phyloP scores from a whole-genome alignment of 75 land plant genomes.

The Isoetes taiwanensis region DNA sequence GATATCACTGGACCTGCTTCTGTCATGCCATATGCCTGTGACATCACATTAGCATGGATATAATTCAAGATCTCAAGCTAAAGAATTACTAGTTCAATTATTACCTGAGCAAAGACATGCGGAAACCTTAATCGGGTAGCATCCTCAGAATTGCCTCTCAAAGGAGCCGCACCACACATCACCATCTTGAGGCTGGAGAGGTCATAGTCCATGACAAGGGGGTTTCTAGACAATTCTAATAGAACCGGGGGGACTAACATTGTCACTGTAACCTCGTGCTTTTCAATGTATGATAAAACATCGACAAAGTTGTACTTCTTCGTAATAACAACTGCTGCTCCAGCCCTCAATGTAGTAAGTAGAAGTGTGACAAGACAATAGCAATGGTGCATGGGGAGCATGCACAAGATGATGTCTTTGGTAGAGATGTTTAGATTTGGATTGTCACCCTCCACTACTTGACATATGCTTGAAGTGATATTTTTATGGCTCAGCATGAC shows the following conservation, averaged over 20 bases:
- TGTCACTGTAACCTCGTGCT: neutral
- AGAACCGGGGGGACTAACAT: neutral
- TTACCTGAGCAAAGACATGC: neutral
- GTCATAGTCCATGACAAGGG: neutral
- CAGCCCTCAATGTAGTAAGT: neutral
- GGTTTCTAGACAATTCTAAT: neutral
- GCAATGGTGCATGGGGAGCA: neutral
- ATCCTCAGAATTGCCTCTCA: neutral
- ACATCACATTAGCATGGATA: neutral
- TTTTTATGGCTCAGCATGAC: too few species aligned
- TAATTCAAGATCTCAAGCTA: neutral
- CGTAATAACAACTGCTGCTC: neutral
- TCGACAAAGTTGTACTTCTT: neutral
- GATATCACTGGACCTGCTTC: too few species aligned
- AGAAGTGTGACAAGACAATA: neutral
- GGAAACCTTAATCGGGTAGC: neutral
- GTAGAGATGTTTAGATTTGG: too few species aligned
- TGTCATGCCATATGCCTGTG: too few species aligned
- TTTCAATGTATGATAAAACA: neutral
- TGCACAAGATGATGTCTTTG: neutral
- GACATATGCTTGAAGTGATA: too few species aligned
- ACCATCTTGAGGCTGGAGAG: constrained; percentile 6
- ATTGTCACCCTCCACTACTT: too few species aligned
- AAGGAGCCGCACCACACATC: neutral
- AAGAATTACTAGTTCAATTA: neutral